These are phyloP conservation scores for Urtica urens DNA, from an alignment of 306 rosid species.

Conservation along the genomic window DNA sequence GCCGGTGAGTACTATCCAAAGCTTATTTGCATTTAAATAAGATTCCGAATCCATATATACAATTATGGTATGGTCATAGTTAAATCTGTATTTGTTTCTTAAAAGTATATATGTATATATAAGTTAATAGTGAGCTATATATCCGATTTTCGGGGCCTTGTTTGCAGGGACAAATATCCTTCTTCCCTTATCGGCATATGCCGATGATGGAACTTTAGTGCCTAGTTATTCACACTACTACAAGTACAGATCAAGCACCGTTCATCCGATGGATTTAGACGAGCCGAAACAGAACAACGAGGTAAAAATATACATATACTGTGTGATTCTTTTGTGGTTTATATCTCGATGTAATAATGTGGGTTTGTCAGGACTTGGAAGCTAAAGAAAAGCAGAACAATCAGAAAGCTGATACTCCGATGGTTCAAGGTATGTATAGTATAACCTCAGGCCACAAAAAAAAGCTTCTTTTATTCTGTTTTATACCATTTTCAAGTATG, in stretches of 20 bases:
- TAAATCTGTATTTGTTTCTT: too few species aligned
- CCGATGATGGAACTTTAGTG: constrained; percentile 34
- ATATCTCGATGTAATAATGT: constrained; percentile 1
- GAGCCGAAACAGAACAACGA: constrained; percentile 28
- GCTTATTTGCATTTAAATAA: too few species aligned
- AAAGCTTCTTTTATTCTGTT: too few species aligned
- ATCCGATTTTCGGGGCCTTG: constrained; percentile 11
- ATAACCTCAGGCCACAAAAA: too few species aligned
- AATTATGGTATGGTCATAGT: constrained; percentile 1
- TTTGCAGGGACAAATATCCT: constrained; percentile 52
- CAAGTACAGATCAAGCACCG: constrained; percentile 35
- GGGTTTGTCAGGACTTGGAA: constrained; percentile 28
- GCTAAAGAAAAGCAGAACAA: constrained; percentile 41
- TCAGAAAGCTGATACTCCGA: constrained; percentile 45
- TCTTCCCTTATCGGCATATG: constrained; percentile 43
- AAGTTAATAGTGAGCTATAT: constrained; percentile 2
- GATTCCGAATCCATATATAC: neutral
- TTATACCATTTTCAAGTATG: too few species aligned
- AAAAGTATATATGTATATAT: too few species aligned
- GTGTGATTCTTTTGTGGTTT: neutral
- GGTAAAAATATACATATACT: constrained; percentile 27
- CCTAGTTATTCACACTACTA: constrained; percentile 22
- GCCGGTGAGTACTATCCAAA: constrained; percentile 41
- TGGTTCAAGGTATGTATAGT: constrained; percentile 1
- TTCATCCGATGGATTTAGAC: constrained; percentile 41